A percentile compares a stretch with the other conserved stretches of the same genome.
Evolutionary conservation across 257 asterid genomes (phyloP).

Genomic region (Nicotiana obtusifolia): DNA sequence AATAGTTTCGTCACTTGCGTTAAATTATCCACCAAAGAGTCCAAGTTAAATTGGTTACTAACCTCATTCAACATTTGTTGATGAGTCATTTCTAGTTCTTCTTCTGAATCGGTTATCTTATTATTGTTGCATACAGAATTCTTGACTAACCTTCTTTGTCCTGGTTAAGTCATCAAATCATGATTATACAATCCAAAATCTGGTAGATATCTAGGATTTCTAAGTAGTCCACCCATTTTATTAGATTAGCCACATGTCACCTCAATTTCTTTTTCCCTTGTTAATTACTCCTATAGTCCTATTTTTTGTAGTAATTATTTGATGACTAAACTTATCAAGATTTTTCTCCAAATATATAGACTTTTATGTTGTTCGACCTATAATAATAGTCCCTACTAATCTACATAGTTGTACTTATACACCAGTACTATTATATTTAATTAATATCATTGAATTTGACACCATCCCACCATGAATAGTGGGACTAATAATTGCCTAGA

Average conservation of each 20-base stretch:
- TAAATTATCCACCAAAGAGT: too few species aligned
- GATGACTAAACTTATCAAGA: not conserved
- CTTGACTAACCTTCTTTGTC: not conserved
- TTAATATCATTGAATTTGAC: too few species aligned
- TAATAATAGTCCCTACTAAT: not conserved
- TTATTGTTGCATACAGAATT: not conserved
- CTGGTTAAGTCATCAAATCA: not conserved
- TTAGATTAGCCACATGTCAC: not conserved
- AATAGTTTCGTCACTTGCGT: too few species aligned
- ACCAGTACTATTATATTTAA: too few species aligned
- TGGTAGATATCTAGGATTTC: not conserved
- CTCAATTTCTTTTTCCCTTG: not conserved
- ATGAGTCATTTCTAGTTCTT: too few species aligned
- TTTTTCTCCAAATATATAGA: not conserved
- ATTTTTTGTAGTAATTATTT: not conserved
- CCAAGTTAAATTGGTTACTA: too few species aligned
- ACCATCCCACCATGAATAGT: too few species aligned
- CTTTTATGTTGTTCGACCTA: not conserved
- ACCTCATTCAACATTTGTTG: too few species aligned
- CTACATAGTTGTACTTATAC: too few species aligned
- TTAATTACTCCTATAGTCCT: not conserved
- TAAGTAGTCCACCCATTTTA: not conserved
- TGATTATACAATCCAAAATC: not conserved
- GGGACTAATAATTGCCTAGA: too few species aligned
- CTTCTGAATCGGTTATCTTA: not conserved